Base-by-base conservation (phyloP, 345 rosid species). In the Gossypium bickii region DNA sequence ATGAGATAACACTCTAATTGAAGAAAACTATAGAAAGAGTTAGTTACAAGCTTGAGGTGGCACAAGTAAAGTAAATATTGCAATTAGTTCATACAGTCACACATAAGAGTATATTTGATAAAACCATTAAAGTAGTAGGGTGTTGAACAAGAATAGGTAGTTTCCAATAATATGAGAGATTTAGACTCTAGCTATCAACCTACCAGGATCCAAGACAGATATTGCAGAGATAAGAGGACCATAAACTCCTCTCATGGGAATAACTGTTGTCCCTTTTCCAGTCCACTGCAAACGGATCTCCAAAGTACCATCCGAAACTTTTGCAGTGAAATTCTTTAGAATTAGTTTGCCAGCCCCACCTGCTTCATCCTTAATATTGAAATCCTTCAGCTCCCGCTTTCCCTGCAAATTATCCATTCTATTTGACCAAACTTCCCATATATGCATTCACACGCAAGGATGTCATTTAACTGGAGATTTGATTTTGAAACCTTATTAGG, bases 201-300 rank as follows among this genome's bases (percentile, higher is more conserved):
- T 69, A 85, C 90, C 79, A 1, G 84, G 82, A 51, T 81, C 63
- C 2, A 74, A 56, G 3, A 84, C 88, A 60, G 90, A 83, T 60
- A 91, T 86, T 27, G 94, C 92, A 58, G 94, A 91, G 70, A 89
- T 79, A 44, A 91, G 80, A 75, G 97, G 86, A 53, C 93, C 93
- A 73, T 91, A 89, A 55, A 78, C 74, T 62, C 93, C 88, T 75
- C 82, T 80, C 4, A 0, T 18, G 17, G 93, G 96, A 76, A 86
- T 81, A 56, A 45, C 11, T 0, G 85, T 85, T 1, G 93, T 89
- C 71, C 93, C 96, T 85, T 80, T 87, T 48, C 96, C 96, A 13
- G 88, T 84, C 93, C 90, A 91, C 51, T 78, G 82, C 13, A 91
- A 61, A n/a, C 86, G 85, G 52, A 91, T 83, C 79, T 89, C 90